Evolutionary conservation across 2,329 filamentous ascomycete species (phyloP).

Genomic region (Ophiostoma perfectum): DNA sequence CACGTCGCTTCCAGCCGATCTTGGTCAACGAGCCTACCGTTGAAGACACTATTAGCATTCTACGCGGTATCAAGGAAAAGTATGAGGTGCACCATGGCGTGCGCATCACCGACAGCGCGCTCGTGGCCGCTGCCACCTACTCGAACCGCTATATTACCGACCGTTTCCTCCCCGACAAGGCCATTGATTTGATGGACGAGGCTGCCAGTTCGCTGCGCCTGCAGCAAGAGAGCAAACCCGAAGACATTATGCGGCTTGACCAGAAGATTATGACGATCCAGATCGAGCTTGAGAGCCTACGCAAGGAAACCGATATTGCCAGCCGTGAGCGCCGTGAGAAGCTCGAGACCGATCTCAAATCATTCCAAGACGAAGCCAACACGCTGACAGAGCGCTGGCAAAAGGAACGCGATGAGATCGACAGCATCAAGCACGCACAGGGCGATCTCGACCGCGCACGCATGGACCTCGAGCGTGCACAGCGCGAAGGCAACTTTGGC

Average conservation of each 20-base stretch:
- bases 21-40: constrained; percentile 87
- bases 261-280: constrained; percentile 96
- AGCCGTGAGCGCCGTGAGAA: constrained; percentile 85
- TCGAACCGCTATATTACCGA: constrained; percentile 97
- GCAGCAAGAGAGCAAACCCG: constrained; percentile 95
- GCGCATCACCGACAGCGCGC: constrained; percentile 82
- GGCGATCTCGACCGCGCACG: constrained; percentile 81
- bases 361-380: constrained; percentile 70
- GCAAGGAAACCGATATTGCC: constrained; percentile 87
- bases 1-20: constrained; percentile 89
- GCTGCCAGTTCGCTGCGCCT: constrained; percentile 83
- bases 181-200: constrained; percentile 94
- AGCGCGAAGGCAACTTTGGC: constrained; percentile 81
- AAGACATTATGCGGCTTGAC: constrained; percentile 86
- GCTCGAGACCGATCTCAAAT: constrained; percentile 69
- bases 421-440: constrained; percentile 79
- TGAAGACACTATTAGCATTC: constrained; percentile 87
- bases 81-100: constrained; percentile 98
- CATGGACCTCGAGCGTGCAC: constrained; percentile 79
- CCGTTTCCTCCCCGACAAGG: constrained; percentile 91
- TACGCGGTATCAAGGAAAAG: constrained; percentile 93
- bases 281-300: constrained; percentile 88
- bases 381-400: constrained; percentile 80
- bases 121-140: constrained; percentile 86
- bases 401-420: constrained; percentile 78